A percentile compares a stretch with the other conserved stretches of the same genome.
Conservation (phyloP, 306 rosid genomes). For the Cicer judaicum region DNA sequence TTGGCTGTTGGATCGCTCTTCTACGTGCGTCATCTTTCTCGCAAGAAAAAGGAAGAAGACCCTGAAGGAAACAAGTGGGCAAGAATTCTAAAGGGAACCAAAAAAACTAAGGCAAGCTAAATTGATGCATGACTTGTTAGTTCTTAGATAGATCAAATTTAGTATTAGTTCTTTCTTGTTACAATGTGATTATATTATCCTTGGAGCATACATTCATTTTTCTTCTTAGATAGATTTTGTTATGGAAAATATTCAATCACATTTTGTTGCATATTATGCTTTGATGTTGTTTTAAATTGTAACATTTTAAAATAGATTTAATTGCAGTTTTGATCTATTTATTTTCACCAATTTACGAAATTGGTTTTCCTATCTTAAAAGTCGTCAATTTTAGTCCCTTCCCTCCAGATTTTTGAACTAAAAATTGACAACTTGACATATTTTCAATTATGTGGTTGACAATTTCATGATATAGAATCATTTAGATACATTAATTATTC, state of each 20-base stretch:
- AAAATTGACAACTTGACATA: no score
- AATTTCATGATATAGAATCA: no score
- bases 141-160: not conserved
- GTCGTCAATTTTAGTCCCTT: no score
- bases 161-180: not conserved
- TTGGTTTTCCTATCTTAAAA: no score
- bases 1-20: slow-evolving; percentile 63
- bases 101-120: slow-evolving; percentile 75
- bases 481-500: no score
- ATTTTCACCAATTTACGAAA: no score
- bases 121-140: slow-evolving; percentile 19
- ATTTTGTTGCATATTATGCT: not conserved
- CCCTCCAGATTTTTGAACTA: no score
- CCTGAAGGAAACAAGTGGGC: slow-evolving; percentile 99
- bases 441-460: no score
- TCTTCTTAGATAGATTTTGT: slow-evolving; percentile 10
- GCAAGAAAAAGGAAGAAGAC: slow-evolving; percentile 78
- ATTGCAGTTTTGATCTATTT: no score
- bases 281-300: not conserved
- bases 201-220: not conserved
- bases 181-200: slow-evolving; percentile 7
- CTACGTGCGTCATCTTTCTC: slow-evolving; percentile 64
- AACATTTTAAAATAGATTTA: no score
- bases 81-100: slow-evolving; percentile 74
- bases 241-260: slow-evolving; percentile 9